Evolutionary conservation across 2,329 filamentous ascomycete genomes (phyloP).

Genomic region (Cercospora zeae-maydis): DNA sequence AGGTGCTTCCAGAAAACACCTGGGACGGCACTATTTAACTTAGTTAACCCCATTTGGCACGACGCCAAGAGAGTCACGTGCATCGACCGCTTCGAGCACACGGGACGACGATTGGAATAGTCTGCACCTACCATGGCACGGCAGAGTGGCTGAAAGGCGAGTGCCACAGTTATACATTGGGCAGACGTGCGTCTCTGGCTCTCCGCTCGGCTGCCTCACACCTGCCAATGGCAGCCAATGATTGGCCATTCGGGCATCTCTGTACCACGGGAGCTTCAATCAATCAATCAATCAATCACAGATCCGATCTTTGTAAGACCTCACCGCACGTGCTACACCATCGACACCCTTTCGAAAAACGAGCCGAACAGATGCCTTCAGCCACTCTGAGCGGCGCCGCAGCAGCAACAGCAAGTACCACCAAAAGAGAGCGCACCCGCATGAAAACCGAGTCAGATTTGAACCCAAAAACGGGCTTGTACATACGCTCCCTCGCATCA

Average conservation of each 20-base stretch:
- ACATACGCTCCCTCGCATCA: background rate
- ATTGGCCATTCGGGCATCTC: slow-evolving; percentile 6
- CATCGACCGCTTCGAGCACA: background rate
- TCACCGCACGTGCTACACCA: background rate
- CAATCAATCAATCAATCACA: background rate
- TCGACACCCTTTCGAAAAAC: background rate
- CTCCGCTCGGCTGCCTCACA: background rate
- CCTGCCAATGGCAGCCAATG: background rate
- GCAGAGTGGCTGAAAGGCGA: background rate
- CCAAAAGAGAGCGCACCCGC: background rate
- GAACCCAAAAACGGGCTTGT: background rate
- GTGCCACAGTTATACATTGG: slow-evolving; percentile 3
- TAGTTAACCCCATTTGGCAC: background rate
- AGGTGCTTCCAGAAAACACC: slow-evolving; percentile 12
- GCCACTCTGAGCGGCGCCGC: background rate
- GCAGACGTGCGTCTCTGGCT: slow-evolving; percentile 6
- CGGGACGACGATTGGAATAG: background rate
- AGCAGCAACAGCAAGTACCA: background rate
- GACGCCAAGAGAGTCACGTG: slow-evolving; percentile 1
- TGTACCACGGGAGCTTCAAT: slow-evolving; percentile 1
- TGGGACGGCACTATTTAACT: slow-evolving; percentile 4
- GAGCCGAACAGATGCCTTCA: background rate
- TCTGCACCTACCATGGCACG: background rate
- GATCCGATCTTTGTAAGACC: slow-evolving; percentile 5
- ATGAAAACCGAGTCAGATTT: background rate